Percentiles rank a stretch among this genome's conserved stretches.
Conservation (phyloP, 768 basidiomycete genomes). For the Mrakia frigida region DNA sequence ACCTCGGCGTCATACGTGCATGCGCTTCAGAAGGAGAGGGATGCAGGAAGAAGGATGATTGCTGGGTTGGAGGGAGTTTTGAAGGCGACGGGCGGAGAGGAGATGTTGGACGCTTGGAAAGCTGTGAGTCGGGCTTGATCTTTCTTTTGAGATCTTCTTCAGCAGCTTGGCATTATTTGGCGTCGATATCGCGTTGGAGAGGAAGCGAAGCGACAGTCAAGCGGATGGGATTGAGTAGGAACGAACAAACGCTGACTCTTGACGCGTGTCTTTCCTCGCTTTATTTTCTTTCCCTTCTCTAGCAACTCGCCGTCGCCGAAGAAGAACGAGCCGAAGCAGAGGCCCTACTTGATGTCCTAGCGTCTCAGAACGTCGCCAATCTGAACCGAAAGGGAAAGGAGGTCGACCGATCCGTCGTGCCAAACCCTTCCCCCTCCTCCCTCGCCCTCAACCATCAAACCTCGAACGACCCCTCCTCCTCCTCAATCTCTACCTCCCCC, state of each 20-base stretch:
- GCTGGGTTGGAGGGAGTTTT: constrained; percentile 2
- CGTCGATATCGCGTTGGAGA: no score
- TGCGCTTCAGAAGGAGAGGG: neutral
- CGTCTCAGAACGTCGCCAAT: no score
- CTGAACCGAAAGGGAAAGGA: no score
- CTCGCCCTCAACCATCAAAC: neutral
- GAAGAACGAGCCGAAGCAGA: neutral
- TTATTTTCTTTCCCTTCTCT: neutral
- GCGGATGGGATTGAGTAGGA: neutral
- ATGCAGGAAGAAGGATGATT: neutral
- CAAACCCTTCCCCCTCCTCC: neutral
- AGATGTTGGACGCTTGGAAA: constrained; percentile 8
- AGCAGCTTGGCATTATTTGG: no score
- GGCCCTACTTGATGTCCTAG: no score
- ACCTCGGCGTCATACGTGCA: neutral
- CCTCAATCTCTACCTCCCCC: no score
- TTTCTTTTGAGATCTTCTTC: no score
- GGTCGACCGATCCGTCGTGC: no score
- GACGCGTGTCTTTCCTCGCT: no score
- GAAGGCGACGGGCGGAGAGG: neutral
- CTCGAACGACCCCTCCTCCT: no score
- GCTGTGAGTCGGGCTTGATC: neutral
- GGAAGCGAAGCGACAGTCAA: no score
- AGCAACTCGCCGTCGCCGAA: constrained; percentile 5
- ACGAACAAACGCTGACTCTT: neutral